phyloP scores from a whole-genome alignment of 1,284 basidiomycete genomes.

The Pseudozyma sp. region DNA sequence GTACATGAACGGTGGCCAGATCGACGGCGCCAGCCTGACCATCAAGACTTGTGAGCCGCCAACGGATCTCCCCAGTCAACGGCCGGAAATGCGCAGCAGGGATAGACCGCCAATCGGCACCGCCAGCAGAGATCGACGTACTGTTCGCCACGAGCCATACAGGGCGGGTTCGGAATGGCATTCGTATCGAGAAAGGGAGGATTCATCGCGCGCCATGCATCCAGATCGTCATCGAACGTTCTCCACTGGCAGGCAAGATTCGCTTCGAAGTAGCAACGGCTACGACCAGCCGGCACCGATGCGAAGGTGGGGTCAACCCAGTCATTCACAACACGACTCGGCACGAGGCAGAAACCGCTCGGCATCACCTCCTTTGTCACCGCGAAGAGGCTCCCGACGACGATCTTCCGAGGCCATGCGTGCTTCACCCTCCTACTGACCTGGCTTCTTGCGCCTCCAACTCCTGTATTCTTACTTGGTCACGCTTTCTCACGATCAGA shows the following conservation, averaged over 20 bases:
- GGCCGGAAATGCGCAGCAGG: not conserved
- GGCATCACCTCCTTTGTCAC: slow-evolving; percentile 5
- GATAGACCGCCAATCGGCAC: not conserved
- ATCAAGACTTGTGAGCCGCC: slow-evolving; percentile 23
- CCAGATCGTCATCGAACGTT: slow-evolving; percentile 16
- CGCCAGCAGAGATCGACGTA: slow-evolving; percentile 2
- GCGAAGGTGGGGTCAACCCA: slow-evolving; percentile 17
- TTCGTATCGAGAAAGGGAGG: not conserved
- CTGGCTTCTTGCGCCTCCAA: not conserved
- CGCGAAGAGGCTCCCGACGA: not conserved
- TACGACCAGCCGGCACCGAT: not conserved
- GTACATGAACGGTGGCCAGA: slow-evolving; percentile 58
- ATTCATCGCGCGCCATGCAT: slow-evolving; percentile 2
- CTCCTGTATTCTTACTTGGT: not conserved
- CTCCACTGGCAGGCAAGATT: not conserved
- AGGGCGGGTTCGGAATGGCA: not conserved
- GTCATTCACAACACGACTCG: not conserved
- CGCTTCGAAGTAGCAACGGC: not conserved
- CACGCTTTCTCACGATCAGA: slow-evolving; percentile 1
- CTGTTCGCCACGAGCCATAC: not conserved
- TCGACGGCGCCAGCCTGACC: slow-evolving; percentile 41
- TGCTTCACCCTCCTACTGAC: slow-evolving; percentile 23
- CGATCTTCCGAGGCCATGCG: slow-evolving; percentile 10
- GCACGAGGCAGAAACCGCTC: slow-evolving; percentile 10
- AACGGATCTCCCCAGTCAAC: not conserved